Conservation (phyloP, 2,329 filamentous ascomycete species). For the Aspergillus nomiae region DNA sequence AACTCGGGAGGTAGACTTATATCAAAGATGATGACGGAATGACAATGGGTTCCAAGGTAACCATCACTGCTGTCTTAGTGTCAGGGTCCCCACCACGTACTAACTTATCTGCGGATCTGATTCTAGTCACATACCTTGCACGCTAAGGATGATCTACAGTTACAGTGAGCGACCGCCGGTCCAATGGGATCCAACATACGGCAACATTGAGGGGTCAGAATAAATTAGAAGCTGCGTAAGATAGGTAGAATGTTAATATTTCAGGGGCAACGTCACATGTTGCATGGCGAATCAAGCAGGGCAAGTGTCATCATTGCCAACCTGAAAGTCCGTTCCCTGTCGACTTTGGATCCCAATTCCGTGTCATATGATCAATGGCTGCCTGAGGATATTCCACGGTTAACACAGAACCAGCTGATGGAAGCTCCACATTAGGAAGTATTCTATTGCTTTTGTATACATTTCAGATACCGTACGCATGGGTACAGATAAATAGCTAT, state of each 20-base stretch:
- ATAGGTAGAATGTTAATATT: not conserved
- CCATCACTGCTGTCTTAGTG: not conserved
- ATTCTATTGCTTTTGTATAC: constrained; percentile 10
- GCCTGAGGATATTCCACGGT: not conserved
- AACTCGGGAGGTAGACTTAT: not conserved
- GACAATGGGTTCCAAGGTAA: not conserved
- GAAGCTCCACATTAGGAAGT: not conserved
- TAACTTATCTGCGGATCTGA: not conserved
- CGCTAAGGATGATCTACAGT: constrained; percentile 3
- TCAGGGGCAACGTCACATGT: not conserved
- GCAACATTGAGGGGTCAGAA: not conserved
- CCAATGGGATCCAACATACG: not conserved
- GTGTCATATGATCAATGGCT: not conserved
- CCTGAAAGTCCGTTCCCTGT: too few relatives aligned
- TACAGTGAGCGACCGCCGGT: not conserved
- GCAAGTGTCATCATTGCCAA: too few relatives aligned
- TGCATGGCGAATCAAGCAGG: not conserved
- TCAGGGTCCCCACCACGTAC: not conserved
- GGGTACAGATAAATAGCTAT: constrained; percentile 7
- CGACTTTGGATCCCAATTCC: not conserved
- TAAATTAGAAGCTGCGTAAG: not conserved
- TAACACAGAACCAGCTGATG: not conserved
- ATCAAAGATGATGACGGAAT: not conserved
- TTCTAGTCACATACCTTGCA: not conserved
- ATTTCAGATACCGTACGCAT: not conserved